Conservation (phyloP, 805 yeast genomes). For the Aciculoconidium aculeatum region DNA sequence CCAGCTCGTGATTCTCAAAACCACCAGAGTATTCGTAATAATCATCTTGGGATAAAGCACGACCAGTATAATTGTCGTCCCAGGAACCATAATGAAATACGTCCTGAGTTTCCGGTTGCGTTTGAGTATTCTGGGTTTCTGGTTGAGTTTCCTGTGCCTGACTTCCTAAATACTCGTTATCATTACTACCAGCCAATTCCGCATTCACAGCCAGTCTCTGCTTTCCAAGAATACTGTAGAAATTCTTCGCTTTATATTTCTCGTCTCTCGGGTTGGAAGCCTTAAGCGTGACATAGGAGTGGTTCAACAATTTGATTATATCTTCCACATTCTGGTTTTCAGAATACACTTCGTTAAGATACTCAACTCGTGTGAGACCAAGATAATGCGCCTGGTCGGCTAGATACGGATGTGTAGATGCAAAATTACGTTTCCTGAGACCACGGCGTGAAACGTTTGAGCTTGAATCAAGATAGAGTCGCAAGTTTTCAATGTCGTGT, state of each 20-base stretch:
- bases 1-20: too few species aligned
- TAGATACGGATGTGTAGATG: constrained; percentile 39
- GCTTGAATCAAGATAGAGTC: constrained; percentile 11
- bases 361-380: constrained; percentile 29
- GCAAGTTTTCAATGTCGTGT: constrained; percentile 9
- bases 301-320: constrained; percentile 31
- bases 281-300: constrained; percentile 26
- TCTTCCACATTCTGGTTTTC: constrained; percentile 27
- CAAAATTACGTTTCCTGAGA: constrained; percentile 35
- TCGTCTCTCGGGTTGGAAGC: constrained; percentile 33
- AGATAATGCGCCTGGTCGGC: constrained; percentile 42
- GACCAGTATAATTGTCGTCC: too few species aligned
- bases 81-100: too few species aligned
- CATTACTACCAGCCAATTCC: constrained; percentile 8
- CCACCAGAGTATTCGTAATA: too few species aligned
- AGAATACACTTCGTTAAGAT: constrained; percentile 33
- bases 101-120: too few species aligned
- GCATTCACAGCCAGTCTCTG: too few species aligned
- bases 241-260: constrained; percentile 31
- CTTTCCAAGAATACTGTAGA: constrained; percentile 32
- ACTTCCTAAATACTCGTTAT: constrained; percentile 7
- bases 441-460: too few species aligned
- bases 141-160: background rate
- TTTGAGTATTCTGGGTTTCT: constrained; percentile 1
- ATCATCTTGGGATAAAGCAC: too few species aligned